Evolutionary conservation across 352 stramenopile species (phyloP).

Genomic region (Phytophthora pinifolia): DNA sequence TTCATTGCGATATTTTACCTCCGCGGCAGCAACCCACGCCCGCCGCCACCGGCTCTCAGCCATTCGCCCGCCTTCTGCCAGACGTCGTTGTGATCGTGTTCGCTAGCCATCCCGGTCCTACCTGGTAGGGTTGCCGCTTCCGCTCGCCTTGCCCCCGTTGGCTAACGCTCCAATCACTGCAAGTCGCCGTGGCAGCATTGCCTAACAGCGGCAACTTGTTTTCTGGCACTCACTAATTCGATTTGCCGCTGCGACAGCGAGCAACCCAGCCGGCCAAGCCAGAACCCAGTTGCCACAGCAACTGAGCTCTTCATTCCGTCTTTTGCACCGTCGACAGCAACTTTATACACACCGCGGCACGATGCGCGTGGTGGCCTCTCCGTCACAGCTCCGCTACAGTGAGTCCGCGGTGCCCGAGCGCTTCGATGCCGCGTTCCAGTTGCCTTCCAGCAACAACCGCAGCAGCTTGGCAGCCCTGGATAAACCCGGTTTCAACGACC

Average conservation of each 20-base stretch:
- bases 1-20: conserved; percentile 1
- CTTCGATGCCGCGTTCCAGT: conserved; percentile 44
- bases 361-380: conserved; percentile 33
- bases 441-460: conserved; percentile 49
- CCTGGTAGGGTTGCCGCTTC: conserved; percentile 4
- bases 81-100: not conserved
- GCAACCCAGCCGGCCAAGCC: conserved; percentile 3
- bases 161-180: conserved; percentile 21
- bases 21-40: conserved; percentile 2
- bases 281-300: conserved; percentile 11
- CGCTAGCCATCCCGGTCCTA: not conserved
- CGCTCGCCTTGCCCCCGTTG: conserved; percentile 18
- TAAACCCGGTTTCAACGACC: conserved; percentile 26
- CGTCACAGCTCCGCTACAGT: conserved; percentile 40
- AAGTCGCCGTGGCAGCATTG: conserved; percentile 22
- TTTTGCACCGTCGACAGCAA: conserved; percentile 16
- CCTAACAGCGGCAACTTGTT: conserved; percentile 18
- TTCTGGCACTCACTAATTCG: conserved; percentile 15
- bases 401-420: conserved; percentile 52
- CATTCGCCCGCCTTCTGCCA: conserved; percentile 20
- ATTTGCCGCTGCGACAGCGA: conserved; percentile 17
- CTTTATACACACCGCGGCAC: not conserved
- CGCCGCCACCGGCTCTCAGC: not conserved
- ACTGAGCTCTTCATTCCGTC: conserved; percentile 18
- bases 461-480: conserved; percentile 61